Evolutionary conservation across 176 grass and related monocot species (phyloP).

Genomic region (Oryza coarctata): DNA sequence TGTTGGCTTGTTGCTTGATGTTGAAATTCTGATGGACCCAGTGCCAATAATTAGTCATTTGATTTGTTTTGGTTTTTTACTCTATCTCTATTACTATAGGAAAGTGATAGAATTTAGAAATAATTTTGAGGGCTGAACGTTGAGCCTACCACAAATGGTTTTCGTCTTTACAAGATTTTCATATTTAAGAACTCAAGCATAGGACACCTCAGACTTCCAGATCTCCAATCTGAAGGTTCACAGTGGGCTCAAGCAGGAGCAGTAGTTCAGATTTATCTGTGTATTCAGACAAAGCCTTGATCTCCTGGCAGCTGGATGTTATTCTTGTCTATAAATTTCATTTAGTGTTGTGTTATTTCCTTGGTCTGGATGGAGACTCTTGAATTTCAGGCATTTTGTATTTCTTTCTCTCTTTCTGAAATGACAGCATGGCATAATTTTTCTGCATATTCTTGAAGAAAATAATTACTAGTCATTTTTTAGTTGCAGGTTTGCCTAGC

Average conservation of each 20-base stretch:
- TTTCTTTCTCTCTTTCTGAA: background rate
- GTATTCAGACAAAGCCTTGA: background rate
- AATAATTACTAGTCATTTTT: constrained; percentile 21
- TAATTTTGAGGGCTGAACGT: background rate
- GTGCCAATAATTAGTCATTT: background rate
- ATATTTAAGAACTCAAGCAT: background rate
- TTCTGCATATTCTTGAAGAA: background rate
- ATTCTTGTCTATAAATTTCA: background rate
- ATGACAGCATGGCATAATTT: background rate
- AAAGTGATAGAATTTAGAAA: background rate
- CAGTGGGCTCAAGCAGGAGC: background rate
- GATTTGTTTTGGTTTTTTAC: background rate
- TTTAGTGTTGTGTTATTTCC: background rate
- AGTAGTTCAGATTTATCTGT: background rate
- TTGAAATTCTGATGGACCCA: background rate
- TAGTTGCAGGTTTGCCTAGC: background rate
- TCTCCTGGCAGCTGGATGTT: background rate
- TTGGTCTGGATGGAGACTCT: background rate
- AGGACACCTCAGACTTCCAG: background rate
- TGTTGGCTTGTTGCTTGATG: background rate
- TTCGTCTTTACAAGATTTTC: constrained; percentile 16
- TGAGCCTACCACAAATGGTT: background rate
- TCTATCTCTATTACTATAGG: background rate
- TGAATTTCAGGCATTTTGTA: background rate
- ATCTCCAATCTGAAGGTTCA: background rate